phyloP scores from a whole-genome alignment of 371 early-diverging fungal species.

The Choanephora cucurbitarum region DNA sequence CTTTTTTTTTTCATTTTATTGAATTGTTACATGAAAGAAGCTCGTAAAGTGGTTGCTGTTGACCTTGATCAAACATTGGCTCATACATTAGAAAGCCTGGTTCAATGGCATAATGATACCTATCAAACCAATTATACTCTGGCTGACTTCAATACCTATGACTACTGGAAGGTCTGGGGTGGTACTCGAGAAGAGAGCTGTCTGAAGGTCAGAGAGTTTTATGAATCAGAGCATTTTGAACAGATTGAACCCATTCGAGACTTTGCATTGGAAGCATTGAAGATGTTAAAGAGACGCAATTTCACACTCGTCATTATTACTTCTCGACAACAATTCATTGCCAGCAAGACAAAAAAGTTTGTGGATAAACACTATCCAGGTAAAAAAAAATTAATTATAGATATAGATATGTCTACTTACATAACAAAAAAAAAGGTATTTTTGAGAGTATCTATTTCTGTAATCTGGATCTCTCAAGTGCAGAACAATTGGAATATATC shows the following conservation, averaged over 20 bases:
- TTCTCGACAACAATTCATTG: slow-evolving; percentile 54
- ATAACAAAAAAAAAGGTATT: slow-evolving; percentile 27
- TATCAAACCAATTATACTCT: slow-evolving; percentile 38
- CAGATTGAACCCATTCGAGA: slow-evolving; percentile 52
- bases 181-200: slow-evolving; percentile 50
- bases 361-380: slow-evolving; percentile 53
- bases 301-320: slow-evolving; percentile 55
- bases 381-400: slow-evolving; percentile 14
- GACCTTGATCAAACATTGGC: slow-evolving; percentile 56
- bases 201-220: slow-evolving; percentile 50
- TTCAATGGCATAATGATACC: slow-evolving; percentile 50
- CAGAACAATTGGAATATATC: slow-evolving; percentile 43
- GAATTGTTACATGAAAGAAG: slow-evolving; percentile 25
- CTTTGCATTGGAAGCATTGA: slow-evolving; percentile 53
- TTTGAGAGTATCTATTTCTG: slow-evolving; percentile 59
- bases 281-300: slow-evolving; percentile 49
- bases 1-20: not conserved
- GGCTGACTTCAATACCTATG: slow-evolving; percentile 45
- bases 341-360: slow-evolving; percentile 54
- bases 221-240: slow-evolving; percentile 48
- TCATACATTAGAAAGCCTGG: slow-evolving; percentile 43
- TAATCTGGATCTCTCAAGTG: slow-evolving; percentile 45
- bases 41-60: slow-evolving; percentile 52
- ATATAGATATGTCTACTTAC: not conserved
- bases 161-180: slow-evolving; percentile 54